Base-by-base conservation (phyloP, 2,329 filamentous ascomycete genomes). In the Penicillium sp. region DNA sequence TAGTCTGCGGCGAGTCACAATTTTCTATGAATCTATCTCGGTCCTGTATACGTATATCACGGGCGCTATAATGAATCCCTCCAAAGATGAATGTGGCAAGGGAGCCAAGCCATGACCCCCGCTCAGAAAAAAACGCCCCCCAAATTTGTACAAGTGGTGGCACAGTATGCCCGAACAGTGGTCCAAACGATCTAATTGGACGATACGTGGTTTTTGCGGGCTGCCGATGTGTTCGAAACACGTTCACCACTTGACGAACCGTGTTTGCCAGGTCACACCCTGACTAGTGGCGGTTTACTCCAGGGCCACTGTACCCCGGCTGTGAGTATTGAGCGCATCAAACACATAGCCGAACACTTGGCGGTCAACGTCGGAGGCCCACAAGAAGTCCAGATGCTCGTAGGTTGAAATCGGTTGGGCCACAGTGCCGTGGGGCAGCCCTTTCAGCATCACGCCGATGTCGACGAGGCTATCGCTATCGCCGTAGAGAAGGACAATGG, bases 371-470 rank as follows among this genome's bases (percentile, higher is more conserved):
- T 96, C 90, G 31, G 82, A 78, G 0, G 88, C 93, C 93, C 93
- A 99, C 0, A 99, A 77, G 62, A 99, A 95, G 69, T 99, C 93
- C 19, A 99, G 81, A 69, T 99, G 93, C 69, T 99, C 93, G 68
- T 95, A 99, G 66, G 95, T 89, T 0, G 87, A 83, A 35, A 99
- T 87, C 64, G 92, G 87, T 31, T 84, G 93, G 1, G 89, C 89
- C 2, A 92, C 79, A 0, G 93, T 97, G 67, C 89, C 88, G 18
- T 78, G 77, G 0, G 93, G 93, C 11, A 99, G 77, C 68, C 95
- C 90, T 64, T 84, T 86, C 46, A 95, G 76, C 92, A 97, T 97
- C 51, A 91, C 81, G 29, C 87, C 81, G 68, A 99, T 96, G 65
- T 97, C 91, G 2, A 99, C 89, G 25, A 99, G 75, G 43, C 90